These are phyloP conservation scores for Fusarium protoensiforme DNA, from an alignment of 2,329 filamentous ascomycete genomes.

Conservation along the genomic window DNA sequence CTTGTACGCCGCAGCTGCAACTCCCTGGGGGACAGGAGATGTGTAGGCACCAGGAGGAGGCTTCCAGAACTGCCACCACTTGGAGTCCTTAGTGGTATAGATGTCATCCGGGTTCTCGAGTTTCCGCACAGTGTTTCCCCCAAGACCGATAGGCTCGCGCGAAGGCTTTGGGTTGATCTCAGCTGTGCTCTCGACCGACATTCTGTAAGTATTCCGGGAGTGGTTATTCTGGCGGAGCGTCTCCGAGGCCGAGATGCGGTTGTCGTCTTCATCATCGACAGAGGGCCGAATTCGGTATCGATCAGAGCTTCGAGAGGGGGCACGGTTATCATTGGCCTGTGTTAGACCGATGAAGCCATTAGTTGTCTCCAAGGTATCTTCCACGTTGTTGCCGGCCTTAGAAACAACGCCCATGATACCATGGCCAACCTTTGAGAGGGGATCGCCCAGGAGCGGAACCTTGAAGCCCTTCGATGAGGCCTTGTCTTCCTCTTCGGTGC, in stretches of 20 bases:
- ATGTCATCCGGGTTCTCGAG: conserved; percentile 61
- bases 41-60: conserved; percentile 69
- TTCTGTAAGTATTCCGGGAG: conserved; percentile 50
- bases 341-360: conserved; percentile 60
- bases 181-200: conserved; percentile 53
- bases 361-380: conserved; percentile 63
- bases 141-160: not conserved
- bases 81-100: conserved; percentile 56
- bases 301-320: conserved; percentile 40
- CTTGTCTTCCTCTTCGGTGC: conserved; percentile 38
- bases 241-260: conserved; percentile 32
- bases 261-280: conserved; percentile 47
- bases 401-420: conserved; percentile 58
- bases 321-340: not conserved
- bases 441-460: conserved; percentile 48
- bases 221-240: conserved; percentile 50
- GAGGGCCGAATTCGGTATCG: conserved; percentile 41
- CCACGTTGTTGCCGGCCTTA: conserved; percentile 62
- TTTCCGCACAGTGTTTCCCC: conserved; percentile 65
- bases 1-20: conserved; percentile 52
- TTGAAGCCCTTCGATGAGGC: conserved; percentile 42
- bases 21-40: conserved; percentile 69
- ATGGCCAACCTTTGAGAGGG: conserved; percentile 59
- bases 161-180: conserved; percentile 30
- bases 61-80: conserved; percentile 75